Conservation (phyloP, 352 stramenopile genomes). For the Discostella stelligera region DNA sequence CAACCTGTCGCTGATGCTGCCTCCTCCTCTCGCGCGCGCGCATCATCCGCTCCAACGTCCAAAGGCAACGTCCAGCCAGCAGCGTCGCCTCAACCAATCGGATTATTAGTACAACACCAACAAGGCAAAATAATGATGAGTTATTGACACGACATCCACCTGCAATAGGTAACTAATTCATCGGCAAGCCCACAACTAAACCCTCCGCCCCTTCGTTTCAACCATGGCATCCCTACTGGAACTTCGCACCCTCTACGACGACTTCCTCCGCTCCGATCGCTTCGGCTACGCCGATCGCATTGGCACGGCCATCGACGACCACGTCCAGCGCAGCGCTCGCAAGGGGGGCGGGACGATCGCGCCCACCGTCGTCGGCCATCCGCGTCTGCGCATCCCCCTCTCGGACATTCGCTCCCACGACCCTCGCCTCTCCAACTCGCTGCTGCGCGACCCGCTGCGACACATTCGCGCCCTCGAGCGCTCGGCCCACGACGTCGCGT, state of each 20-base stretch:
- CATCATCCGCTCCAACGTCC: no score
- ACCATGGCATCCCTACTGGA: conserved; percentile 28
- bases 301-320: conserved; percentile 68
- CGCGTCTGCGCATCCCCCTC: conserved; percentile 59
- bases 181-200: no score
- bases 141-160: no score
- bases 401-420: conserved; percentile 65
- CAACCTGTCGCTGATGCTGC: no score
- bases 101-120: no score
- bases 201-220: no score
- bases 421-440: conserved; percentile 41
- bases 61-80: no score
- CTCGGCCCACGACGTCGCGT: conserved; percentile 65
- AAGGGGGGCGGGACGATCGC: no score
- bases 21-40: no score
- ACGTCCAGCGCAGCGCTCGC: conserved; percentile 32
- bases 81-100: no score
- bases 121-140: no score
- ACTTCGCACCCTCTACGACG: conserved; percentile 58
- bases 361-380: conserved; percentile 42
- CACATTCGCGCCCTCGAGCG: conserved; percentile 73
- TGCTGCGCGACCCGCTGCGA: conserved; percentile 63
- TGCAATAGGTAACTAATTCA: no score
- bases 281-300: conserved; percentile 68
- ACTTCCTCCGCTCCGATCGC: conserved; percentile 62